These are phyloP conservation scores for Bruguiera gymnorhiza DNA, from an alignment of 345 rosid genomes.

Conservation along the genomic window DNA sequence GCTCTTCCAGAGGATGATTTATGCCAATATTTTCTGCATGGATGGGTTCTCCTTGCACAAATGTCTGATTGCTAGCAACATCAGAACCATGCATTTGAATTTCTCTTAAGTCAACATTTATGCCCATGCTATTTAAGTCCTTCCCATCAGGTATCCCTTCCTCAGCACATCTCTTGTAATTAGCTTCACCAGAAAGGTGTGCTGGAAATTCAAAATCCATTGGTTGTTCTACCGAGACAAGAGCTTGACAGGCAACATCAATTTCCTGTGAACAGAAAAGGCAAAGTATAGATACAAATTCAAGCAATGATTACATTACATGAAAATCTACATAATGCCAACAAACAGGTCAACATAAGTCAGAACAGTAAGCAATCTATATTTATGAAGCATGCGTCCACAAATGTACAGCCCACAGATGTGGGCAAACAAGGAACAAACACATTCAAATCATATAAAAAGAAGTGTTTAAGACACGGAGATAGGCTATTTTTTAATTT, in stretches of 20 bases:
- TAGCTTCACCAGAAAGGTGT: conserved; percentile 27
- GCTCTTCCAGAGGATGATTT: conserved; percentile 30
- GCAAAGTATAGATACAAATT: not conserved
- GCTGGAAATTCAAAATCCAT: conserved; percentile 37
- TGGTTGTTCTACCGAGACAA: conserved; percentile 18
- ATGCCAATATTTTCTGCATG: conserved; percentile 17
- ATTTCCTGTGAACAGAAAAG: conserved; percentile 24
- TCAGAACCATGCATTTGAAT: conserved; percentile 26
- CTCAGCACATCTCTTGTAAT: conserved; percentile 14
- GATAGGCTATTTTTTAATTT: no score
- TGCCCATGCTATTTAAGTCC: conserved; percentile 16
- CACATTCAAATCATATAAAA: no score
- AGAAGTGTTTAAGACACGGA: no score
- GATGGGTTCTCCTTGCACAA: conserved; percentile 33
- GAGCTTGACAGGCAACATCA: conserved; percentile 23
- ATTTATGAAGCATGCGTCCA: no score
- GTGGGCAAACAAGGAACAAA: no score
- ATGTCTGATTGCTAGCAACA: conserved; percentile 15
- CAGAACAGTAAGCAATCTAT: no score
- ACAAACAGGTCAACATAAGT: no score
- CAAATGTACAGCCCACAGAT: no score
- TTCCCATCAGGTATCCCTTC: conserved; percentile 26
- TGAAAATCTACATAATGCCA: no score
- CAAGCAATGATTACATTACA: not conserved
- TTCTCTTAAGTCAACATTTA: conserved; percentile 19